Evolutionary conservation across 73 alveolate genomes (phyloP).

Genomic region (Breviolum minutum): DNA sequence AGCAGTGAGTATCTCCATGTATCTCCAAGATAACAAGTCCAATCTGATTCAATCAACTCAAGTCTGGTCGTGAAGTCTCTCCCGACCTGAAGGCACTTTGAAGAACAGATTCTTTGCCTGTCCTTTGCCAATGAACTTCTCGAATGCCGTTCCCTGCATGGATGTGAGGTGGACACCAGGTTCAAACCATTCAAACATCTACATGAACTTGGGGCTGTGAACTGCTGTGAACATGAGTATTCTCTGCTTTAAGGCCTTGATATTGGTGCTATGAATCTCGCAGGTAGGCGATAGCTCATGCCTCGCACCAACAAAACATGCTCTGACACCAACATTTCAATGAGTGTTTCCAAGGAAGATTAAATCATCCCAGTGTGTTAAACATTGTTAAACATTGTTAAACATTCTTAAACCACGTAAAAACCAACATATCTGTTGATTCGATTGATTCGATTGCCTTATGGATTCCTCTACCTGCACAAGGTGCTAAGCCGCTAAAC

Average conservation of each 20-base stretch:
- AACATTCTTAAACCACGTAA: too few relatives aligned
- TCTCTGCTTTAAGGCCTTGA: background rate
- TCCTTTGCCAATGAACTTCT: constrained; percentile 77
- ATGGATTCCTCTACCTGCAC: background rate
- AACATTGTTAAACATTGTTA: too few relatives aligned
- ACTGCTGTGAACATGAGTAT: too few relatives aligned
- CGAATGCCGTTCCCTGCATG: constrained; percentile 66
- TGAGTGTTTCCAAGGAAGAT: too few relatives aligned
- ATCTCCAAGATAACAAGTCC: too few relatives aligned
- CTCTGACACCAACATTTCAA: too few relatives aligned
- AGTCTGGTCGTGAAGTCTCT: background rate
- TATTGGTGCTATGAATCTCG: constrained; percentile 69
- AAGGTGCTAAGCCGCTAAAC: background rate
- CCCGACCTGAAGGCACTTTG: constrained; percentile 89
- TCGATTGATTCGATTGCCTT: background rate
- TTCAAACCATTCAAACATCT: background rate
- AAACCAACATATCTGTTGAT: too few relatives aligned
- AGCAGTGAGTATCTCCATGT: too few relatives aligned
- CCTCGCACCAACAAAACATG: background rate
- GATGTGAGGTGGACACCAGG: background rate
- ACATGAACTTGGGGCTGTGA: background rate
- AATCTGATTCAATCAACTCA: background rate
- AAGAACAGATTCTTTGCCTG: constrained; percentile 94
- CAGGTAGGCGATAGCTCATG: constrained; percentile 85
- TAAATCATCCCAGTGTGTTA: too few relatives aligned